Evolutionary conservation across 2,329 filamentous ascomycete genomes (phyloP).

Genomic region (Leptosphaerulina australis): DNA sequence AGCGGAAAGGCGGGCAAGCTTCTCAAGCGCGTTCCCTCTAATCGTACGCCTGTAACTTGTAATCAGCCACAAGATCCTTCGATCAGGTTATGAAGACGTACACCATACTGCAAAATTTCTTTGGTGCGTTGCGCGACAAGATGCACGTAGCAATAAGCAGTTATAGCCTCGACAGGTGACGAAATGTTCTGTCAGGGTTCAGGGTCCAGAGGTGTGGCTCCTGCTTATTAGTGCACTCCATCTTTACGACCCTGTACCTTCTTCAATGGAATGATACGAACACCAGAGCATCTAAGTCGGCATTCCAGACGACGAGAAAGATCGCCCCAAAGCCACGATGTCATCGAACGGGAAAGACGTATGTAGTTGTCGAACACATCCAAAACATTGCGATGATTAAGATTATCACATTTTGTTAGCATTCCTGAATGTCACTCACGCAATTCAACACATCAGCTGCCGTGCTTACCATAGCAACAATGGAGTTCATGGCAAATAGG

Average conservation of each 20-base stretch:
- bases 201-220: conserved; percentile 16
- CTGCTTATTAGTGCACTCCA: conserved; percentile 4
- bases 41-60: conserved; percentile 43
- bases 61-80: background rate
- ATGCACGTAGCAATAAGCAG: conserved; percentile 9
- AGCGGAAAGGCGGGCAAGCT: conserved; percentile 56
- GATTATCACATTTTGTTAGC: too few relatives aligned
- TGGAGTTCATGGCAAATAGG: too few relatives aligned
- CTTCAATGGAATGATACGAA: background rate
- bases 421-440: too few relatives aligned
- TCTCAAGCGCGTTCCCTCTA: conserved; percentile 57
- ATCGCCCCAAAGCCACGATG: too few relatives aligned
- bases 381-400: too few relatives aligned
- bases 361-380: too few relatives aligned
- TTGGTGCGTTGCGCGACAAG: conserved; percentile 7
- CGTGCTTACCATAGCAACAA: too few relatives aligned
- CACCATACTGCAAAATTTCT: conserved; percentile 7
- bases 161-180: background rate
- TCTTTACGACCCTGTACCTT: background rate
- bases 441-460: too few relatives aligned
- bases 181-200: conserved; percentile 7
- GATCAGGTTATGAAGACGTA: background rate
- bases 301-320: background rate
- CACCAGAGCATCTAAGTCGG: background rate
- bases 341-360: too few relatives aligned